A percentile compares a stretch with the other conserved stretches of the same genome.
Conservation (phyloP, 2,329 filamentous ascomycete genomes). For the Corynespora cassiicola region DNA sequence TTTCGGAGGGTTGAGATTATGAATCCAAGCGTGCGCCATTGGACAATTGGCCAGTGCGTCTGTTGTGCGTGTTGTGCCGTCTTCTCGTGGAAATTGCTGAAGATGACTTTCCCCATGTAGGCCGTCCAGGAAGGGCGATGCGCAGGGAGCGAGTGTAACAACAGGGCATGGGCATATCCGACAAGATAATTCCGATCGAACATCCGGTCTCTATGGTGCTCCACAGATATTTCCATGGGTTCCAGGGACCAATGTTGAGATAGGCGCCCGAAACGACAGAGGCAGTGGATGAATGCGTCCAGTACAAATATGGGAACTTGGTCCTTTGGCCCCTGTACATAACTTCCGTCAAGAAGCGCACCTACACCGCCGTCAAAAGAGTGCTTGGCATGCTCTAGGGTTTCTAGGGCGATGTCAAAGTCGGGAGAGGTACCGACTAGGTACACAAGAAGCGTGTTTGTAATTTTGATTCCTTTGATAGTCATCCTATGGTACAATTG, state of each 20-base stretch:
- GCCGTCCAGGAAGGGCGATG: slow-evolving; percentile 38
- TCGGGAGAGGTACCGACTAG: slow-evolving; percentile 55
- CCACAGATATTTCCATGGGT: slow-evolving; percentile 11
- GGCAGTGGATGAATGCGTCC: slow-evolving; percentile 34
- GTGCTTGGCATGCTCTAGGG: slow-evolving; percentile 24
- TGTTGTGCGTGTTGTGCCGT: not conserved
- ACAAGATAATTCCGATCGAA: slow-evolving; percentile 31
- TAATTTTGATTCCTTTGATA: slow-evolving; percentile 55
- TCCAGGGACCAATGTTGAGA: slow-evolving; percentile 9
- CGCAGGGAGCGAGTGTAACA: slow-evolving; percentile 26
- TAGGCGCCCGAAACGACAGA: slow-evolving; percentile 38
- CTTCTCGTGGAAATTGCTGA: slow-evolving; percentile 8
- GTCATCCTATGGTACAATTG: slow-evolving; percentile 68
- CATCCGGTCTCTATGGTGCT: slow-evolving; percentile 25
- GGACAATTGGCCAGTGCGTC: not conserved
- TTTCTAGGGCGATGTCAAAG: slow-evolving; percentile 21
- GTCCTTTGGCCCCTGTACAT: slow-evolving; percentile 10
- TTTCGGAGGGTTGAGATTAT: no score
- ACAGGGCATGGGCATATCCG: slow-evolving; percentile 36
- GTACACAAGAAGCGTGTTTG: slow-evolving; percentile 59
- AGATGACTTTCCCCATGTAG: slow-evolving; percentile 31
- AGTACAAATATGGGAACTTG: slow-evolving; percentile 33
- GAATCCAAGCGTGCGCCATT: no score
- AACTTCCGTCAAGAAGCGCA: slow-evolving; percentile 26
- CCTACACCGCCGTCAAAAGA: slow-evolving; percentile 27